Conservation (phyloP, 495 filamentous ascomycete genomes). For the Beverwykella pulmonaria region DNA sequence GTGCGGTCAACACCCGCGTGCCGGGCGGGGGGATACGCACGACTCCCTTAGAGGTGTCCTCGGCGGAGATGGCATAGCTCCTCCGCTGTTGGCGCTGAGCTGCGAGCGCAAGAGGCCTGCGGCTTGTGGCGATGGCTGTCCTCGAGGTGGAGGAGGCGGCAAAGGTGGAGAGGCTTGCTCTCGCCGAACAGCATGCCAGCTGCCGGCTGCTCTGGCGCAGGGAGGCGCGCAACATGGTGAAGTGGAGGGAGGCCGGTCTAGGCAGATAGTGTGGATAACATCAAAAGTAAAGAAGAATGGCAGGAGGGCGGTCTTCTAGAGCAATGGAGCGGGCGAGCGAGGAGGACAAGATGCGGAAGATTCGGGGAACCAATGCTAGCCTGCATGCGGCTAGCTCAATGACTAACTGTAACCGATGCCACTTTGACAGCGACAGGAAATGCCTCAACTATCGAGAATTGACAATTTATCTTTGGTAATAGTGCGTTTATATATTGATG, state of each 20-base stretch:
- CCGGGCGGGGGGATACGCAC: slow-evolving; percentile 40
- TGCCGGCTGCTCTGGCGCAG: slow-evolving; percentile 44
- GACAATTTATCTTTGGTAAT: too few relatives aligned
- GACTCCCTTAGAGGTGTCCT: slow-evolving; percentile 58
- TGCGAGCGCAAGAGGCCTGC: slow-evolving; percentile 56
- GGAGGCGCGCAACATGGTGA: slow-evolving; percentile 46
- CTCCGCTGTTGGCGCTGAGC: slow-evolving; percentile 50
- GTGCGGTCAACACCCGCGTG: slow-evolving; percentile 1
- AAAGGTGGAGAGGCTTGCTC: slow-evolving; percentile 39
- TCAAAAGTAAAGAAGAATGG: slow-evolving; percentile 1
- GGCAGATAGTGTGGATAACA: slow-evolving; percentile 1
- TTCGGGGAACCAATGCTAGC: neutral
- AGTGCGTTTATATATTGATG: too few relatives aligned
- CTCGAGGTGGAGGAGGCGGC: slow-evolving; percentile 26
- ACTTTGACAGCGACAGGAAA: neutral
- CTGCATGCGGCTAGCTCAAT: neutral
- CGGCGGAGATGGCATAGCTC: slow-evolving; percentile 60
- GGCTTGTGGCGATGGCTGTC: slow-evolving; percentile 50
- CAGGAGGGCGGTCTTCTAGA: slow-evolving; percentile 4
- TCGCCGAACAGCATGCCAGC: slow-evolving; percentile 37
- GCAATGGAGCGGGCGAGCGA: neutral
- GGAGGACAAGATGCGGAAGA: slow-evolving; percentile 2
- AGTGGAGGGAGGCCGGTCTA: neutral
- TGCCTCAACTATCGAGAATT: neutral
- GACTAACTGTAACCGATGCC: neutral